A percentile compares a stretch with the other conserved stretches of the same genome.
Conservation (phyloP, 768 basidiomycete genomes). For the Boletus reticuloceps region DNA sequence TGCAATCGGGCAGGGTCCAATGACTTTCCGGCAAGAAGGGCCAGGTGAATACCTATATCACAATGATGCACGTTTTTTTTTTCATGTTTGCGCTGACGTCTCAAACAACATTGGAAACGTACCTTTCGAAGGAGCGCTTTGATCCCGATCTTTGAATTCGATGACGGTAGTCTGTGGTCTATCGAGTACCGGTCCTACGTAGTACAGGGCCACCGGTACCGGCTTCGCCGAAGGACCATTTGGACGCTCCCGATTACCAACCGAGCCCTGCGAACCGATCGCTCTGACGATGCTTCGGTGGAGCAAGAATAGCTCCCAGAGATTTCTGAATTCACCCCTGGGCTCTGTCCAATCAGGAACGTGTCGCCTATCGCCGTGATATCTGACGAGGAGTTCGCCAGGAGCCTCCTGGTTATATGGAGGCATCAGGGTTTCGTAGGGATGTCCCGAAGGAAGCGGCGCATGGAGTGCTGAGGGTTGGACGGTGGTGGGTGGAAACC, state of each 20-base stretch:
- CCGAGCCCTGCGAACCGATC: neutral
- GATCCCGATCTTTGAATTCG: constrained; percentile 1
- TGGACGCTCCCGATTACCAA: neutral
- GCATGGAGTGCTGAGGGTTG: neutral
- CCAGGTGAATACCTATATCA: neutral
- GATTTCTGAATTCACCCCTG: neutral
- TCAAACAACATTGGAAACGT: neutral
- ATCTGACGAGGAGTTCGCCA: neutral
- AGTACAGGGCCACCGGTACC: neutral
- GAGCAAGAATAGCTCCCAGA: neutral
- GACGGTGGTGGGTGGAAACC: constrained; percentile 3
- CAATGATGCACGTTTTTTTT: neutral
- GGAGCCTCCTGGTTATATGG: neutral
- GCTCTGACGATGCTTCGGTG: neutral
- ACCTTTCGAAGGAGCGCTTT: neutral
- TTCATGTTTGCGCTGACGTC: neutral
- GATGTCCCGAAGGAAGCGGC: neutral
- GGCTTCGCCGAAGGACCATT: neutral
- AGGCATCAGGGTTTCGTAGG: neutral
- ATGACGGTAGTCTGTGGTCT: neutral
- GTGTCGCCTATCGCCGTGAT: neutral
- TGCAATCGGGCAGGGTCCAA: neutral
- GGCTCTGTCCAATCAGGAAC: neutral
- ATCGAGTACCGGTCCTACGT: neutral
- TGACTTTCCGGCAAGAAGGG: rapidly evolving